Evolutionary conservation across 1,139 yeast genomes (phyloP).

Genomic region (Candida neerlandica): DNA sequence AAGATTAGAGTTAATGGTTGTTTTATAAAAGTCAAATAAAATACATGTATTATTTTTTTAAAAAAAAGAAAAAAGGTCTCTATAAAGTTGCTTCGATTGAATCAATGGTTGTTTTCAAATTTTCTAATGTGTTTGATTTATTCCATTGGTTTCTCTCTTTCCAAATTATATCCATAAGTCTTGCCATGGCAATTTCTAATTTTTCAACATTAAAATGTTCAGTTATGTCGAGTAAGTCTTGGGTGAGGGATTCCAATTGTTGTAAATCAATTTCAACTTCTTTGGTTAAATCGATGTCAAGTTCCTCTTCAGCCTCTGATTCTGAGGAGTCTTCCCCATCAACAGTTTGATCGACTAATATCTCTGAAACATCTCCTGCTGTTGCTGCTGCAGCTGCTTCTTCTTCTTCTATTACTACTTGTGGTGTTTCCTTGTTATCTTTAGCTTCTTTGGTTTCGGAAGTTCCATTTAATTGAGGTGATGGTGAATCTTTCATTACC

Average conservation of each 20-base stretch:
- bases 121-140: slow-evolving; percentile 46
- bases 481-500: slow-evolving; percentile 2
- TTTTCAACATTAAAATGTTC: slow-evolving; percentile 62
- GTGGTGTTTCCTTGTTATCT: not conserved
- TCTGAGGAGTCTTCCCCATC: slow-evolving; percentile 20
- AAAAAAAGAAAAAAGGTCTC: slow-evolving; percentile 1
- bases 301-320: slow-evolving; percentile 29
- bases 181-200: slow-evolving; percentile 74
- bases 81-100: slow-evolving; percentile 11
- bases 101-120: slow-evolving; percentile 25
- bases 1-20: slow-evolving; percentile 49
- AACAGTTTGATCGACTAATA: slow-evolving; percentile 1
- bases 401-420: not conserved
- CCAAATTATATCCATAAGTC: slow-evolving; percentile 78
- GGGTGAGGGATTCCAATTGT: slow-evolving; percentile 21
- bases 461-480: not conserved
- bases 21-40: not conserved
- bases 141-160: slow-evolving; percentile 66
- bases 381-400: no score
- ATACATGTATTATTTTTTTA: slow-evolving; percentile 2
- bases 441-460: slow-evolving; percentile 2
- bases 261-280: slow-evolving; percentile 21
- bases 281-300: slow-evolving; percentile 20
- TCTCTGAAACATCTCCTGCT: slow-evolving; percentile 3
- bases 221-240: slow-evolving; percentile 39